Conservation (phyloP, 176 grass and related monocot species). For the Rhynchospora breviuscula region DNA sequence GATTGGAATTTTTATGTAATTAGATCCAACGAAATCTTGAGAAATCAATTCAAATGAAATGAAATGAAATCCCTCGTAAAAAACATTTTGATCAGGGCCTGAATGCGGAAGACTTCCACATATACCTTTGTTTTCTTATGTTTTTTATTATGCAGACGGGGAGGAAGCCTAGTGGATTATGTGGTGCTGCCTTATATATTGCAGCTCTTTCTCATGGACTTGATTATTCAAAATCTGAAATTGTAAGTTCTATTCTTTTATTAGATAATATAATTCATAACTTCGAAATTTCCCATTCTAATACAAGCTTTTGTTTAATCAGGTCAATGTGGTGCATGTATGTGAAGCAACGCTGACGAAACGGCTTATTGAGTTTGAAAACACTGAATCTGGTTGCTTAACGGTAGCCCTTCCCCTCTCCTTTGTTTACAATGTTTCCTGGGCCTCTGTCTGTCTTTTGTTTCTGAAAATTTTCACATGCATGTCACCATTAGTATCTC, state of each 20-base stretch:
- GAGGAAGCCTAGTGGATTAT: slow-evolving; percentile 93
- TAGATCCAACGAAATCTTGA: too few species aligned
- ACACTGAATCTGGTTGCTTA: slow-evolving; percentile 88
- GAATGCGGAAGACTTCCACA: background rate
- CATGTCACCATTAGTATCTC: background rate
- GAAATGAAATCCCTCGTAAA: too few species aligned
- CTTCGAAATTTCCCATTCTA: background rate
- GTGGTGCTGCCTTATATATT: slow-evolving; percentile 91
- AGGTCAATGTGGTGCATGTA: slow-evolving; percentile 81
- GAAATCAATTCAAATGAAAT: too few species aligned
- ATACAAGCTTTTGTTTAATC: slow-evolving; percentile 24
- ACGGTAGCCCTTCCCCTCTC: slow-evolving; percentile 40
- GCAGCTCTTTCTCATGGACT: slow-evolving; percentile 66
- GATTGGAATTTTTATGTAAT: too few species aligned
- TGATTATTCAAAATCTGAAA: slow-evolving; percentile 69
- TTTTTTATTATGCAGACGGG: slow-evolving; percentile 55
- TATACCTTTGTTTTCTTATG: background rate
- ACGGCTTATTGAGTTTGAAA: slow-evolving; percentile 92
- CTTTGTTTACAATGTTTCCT: slow-evolving; percentile 1
- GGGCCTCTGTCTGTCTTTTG: slow-evolving; percentile 7
- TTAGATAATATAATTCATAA: slow-evolving; percentile 1
- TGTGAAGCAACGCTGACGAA: slow-evolving; percentile 87
- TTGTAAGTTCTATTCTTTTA: slow-evolving; percentile 46
- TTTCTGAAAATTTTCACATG: background rate
- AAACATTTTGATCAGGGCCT: too few species aligned